Conservation (phyloP, 2,329 filamentous ascomycete genomes). For the Fusarium chaquense region DNA sequence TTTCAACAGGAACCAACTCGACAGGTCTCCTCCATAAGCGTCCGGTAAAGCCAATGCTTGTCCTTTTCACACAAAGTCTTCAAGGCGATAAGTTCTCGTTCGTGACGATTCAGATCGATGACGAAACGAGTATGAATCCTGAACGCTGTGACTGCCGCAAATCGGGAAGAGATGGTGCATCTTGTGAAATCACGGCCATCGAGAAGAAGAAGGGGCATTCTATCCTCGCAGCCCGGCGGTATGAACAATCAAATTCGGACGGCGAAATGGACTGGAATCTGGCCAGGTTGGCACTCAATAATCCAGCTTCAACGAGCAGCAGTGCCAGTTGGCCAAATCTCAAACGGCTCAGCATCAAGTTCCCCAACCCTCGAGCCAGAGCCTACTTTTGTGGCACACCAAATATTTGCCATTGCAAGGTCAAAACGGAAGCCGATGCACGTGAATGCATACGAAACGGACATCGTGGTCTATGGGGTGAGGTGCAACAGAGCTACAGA, state of each 20-base stretch:
- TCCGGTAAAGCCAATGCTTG: conserved; percentile 52
- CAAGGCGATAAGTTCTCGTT: conserved; percentile 44
- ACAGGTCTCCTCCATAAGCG: conserved; percentile 49
- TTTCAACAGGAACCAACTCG: conserved; percentile 45
- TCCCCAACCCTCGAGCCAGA: conserved; percentile 39
- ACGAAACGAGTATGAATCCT: conserved; percentile 51
- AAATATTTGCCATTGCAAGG: conserved; percentile 46
- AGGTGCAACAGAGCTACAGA: conserved; percentile 49
- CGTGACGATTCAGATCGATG: conserved; percentile 50
- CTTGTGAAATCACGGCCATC: conserved; percentile 44
- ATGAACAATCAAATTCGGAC: conserved; percentile 37
- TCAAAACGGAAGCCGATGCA: conserved; percentile 42
- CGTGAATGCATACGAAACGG: conserved; percentile 42
- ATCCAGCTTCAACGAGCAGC: conserved; percentile 40
- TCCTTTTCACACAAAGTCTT: conserved; percentile 49
- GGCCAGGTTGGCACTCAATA: conserved; percentile 48
- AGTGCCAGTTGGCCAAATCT: conserved; percentile 44
- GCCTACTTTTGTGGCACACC: conserved; percentile 48
- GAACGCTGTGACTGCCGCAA: conserved; percentile 52
- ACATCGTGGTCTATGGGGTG: conserved; percentile 48
- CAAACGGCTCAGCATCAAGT: conserved; percentile 50
- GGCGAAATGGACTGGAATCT: conserved; percentile 49
- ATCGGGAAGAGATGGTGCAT: conserved; percentile 43
- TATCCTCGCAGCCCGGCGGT: conserved; percentile 46
- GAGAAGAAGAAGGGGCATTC: conserved; percentile 47